These are phyloP conservation scores for Forsythia viridissima DNA, from an alignment of 257 asterid species.

Conservation along the genomic window DNA sequence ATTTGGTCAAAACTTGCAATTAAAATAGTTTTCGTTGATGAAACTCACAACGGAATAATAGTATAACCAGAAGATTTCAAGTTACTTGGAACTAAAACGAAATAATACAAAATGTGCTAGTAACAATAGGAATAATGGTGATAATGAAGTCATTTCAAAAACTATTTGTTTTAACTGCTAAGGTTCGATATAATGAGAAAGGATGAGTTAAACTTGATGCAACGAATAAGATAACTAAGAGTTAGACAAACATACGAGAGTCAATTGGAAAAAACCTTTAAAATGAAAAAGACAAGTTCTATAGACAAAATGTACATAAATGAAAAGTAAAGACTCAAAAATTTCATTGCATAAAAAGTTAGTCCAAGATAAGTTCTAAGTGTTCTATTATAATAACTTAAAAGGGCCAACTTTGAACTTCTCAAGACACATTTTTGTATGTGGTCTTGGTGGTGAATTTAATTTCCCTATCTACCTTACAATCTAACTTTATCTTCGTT, in stretches of 20 bases:
- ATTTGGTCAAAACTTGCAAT: neutral
- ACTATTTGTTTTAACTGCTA: neutral
- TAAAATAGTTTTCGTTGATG: neutral
- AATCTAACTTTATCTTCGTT: neutral
- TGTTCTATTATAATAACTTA: neutral
- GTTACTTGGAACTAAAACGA: neutral
- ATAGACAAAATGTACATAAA: too few species aligned
- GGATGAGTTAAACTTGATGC: neutral
- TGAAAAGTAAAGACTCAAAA: neutral
- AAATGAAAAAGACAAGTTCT: too few species aligned
- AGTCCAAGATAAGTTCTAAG: rapidly evolving
- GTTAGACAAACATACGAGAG: neutral
- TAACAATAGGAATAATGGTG: neutral
- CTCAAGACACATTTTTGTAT: neutral
- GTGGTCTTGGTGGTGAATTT: neutral
- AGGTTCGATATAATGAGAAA: neutral
- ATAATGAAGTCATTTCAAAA: neutral
- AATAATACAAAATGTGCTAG: neutral
- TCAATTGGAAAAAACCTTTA: too few species aligned
- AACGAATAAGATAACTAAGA: neutral
- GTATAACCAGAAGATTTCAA: neutral
- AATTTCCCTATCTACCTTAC: neutral
- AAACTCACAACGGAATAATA: neutral
- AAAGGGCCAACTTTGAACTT: neutral
- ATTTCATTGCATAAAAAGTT: neutral